A percentile compares a stretch with the other conserved stretches of the same genome.
Evolutionary conservation across 192 early-diverging fungal species (phyloP).

Genomic region (Dispira parvispora): DNA sequence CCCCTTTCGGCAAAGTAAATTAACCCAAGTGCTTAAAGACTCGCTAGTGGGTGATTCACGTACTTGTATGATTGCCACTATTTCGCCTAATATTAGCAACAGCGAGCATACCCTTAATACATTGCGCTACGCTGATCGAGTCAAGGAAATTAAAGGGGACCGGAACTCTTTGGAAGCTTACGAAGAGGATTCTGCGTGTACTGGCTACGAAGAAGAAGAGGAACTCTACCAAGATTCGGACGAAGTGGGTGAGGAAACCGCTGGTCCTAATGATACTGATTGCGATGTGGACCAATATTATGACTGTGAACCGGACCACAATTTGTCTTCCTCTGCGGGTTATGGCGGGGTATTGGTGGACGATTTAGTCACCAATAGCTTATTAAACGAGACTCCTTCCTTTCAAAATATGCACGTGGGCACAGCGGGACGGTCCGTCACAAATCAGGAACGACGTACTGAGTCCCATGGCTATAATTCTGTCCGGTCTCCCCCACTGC

Average conservation of each 20-base stretch:
- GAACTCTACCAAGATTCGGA: slow-evolving; percentile 4
- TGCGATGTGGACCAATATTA: neutral
- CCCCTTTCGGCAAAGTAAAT: slow-evolving; percentile 92
- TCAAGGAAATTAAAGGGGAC: slow-evolving; percentile 30
- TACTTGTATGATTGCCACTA: slow-evolving; percentile 98
- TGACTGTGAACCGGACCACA: slow-evolving; percentile 2
- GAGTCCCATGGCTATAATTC: too few relatives aligned
- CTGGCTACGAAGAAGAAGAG: slow-evolving; percentile 12
- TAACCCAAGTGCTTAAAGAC: slow-evolving; percentile 95
- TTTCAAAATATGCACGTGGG: neutral
- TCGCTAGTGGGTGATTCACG: slow-evolving; percentile 95
- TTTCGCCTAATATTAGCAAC: slow-evolving; percentile 89
- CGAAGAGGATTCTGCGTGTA: slow-evolving; percentile 24
- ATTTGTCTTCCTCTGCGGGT: too few relatives aligned
- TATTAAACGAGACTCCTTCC: neutral
- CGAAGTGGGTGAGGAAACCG: neutral
- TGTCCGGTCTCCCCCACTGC: too few relatives aligned
- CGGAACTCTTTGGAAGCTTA: slow-evolving; percentile 18
- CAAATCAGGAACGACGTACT: too few relatives aligned
- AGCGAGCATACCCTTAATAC: slow-evolving; percentile 96
- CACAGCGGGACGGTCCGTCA: too few relatives aligned
- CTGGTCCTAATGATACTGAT: neutral
- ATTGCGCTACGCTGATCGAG: slow-evolving; percentile 85
- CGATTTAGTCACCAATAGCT: neutral
- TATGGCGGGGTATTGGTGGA: neutral